phyloP scores from a whole-genome alignment of 148 eudicot genomes.

The Rhododendron vialii region DNA sequence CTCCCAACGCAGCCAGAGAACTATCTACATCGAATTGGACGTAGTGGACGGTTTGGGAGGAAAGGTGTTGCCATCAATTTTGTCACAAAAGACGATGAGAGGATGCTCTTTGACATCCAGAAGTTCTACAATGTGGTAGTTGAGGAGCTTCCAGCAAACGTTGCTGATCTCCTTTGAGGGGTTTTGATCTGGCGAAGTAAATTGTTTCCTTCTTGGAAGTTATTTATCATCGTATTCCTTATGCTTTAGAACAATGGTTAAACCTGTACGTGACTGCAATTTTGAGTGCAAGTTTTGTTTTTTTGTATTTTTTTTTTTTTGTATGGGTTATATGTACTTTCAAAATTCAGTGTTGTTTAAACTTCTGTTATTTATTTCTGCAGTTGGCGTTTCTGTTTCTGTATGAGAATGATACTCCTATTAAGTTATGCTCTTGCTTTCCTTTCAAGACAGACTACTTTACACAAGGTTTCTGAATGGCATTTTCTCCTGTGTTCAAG shows the following conservation, averaged over 20 bases:
- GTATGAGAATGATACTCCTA: not conserved
- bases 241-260: slow-evolving; percentile 9
- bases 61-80: slow-evolving; percentile 82
- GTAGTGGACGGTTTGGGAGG: slow-evolving; percentile 79
- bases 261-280: slow-evolving; percentile 6
- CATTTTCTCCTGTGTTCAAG: no score
- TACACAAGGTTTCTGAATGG: not conserved
- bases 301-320: no score
- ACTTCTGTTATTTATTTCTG: not conserved
- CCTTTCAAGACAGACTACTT: not conserved
- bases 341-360: slow-evolving; percentile 12
- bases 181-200: slow-evolving; percentile 7
- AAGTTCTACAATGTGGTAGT: slow-evolving; percentile 59
- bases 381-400: not conserved
- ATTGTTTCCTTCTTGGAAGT: slow-evolving; percentile 7
- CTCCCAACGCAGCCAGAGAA: slow-evolving; percentile 76
- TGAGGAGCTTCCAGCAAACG: slow-evolving; percentile 75
- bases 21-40: slow-evolving; percentile 72
- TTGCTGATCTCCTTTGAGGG: slow-evolving; percentile 63
- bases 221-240: slow-evolving; percentile 8
- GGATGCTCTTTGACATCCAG: slow-evolving; percentile 70
- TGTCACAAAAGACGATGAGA: slow-evolving; percentile 61
- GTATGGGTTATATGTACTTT: slow-evolving; percentile 13
- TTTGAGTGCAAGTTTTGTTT: slow-evolving; percentile 16
- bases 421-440: not conserved